Conservation (phyloP, 192 early-diverging fungal genomes). For the Backusella liffmaniae region DNA sequence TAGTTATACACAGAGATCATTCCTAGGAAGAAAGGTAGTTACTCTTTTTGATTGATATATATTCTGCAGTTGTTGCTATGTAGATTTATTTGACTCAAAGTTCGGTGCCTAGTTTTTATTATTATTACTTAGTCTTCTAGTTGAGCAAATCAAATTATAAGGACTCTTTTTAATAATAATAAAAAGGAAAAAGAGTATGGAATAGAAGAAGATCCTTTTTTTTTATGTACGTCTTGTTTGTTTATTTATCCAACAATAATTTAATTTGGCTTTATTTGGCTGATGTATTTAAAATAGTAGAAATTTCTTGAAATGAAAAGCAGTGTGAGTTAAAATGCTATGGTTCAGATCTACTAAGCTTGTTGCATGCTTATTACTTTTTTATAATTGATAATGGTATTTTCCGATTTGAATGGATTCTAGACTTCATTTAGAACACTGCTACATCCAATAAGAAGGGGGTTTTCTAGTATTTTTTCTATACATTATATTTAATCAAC, state of each 20-base stretch:
- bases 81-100: too few relatives aligned
- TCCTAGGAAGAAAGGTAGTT: too few relatives aligned
- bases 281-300: too few relatives aligned
- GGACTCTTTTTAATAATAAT: not conserved
- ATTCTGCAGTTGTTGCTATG: too few relatives aligned
- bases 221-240: not conserved
- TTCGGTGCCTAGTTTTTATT: too few relatives aligned
- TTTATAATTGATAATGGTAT: not conserved
- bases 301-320: not conserved
- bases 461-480: not conserved
- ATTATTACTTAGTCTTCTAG: too few relatives aligned
- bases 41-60: too few relatives aligned
- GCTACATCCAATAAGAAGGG: not conserved
- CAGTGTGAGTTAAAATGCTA: not conserved
- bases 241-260: not conserved
- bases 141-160: too few relatives aligned
- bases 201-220: not conserved
- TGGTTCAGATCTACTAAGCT: not conserved
- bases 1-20: too few relatives aligned
- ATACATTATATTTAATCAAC: not conserved
- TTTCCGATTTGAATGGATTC: not conserved
- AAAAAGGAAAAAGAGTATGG: not conserved
- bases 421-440: not conserved
- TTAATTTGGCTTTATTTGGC: not conserved
- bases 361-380: not conserved